phyloP scores from a whole-genome alignment of 257 asterid species.

The Schizonepeta tenuifolia region DNA sequence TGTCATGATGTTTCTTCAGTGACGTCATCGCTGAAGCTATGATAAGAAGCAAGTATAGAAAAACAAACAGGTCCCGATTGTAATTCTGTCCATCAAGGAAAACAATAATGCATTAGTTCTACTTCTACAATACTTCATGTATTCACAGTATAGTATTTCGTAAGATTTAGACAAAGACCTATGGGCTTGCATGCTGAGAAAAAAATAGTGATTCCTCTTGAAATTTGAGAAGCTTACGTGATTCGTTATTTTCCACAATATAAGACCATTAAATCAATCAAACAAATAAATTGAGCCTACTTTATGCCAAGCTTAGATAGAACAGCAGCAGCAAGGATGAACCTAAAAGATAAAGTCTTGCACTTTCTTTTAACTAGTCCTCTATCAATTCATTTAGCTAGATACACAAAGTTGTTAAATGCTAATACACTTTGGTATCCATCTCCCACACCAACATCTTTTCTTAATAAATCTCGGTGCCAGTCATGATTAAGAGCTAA shows the following conservation, averaged over 20 bases:
- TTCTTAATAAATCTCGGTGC: neutral
- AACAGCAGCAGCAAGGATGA: constrained; percentile 21
- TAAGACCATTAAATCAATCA: neutral
- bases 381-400: constrained; percentile 9
- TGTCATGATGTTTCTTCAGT: constrained; percentile 85
- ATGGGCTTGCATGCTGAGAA: constrained; percentile 11
- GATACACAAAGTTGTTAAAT: constrained; percentile 20
- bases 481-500: constrained; percentile 8
- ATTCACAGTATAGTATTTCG: constrained; percentile 13
- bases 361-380: constrained; percentile 1
- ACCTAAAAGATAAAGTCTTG: constrained; percentile 15
- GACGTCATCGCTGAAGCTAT: constrained; percentile 86
- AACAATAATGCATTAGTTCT: constrained; percentile 31
- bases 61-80: constrained; percentile 89
- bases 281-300: constrained; percentile 17
- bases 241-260: constrained; percentile 7
- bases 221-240: constrained; percentile 14
- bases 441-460: constrained; percentile 2
- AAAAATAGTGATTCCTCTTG: constrained; percentile 14
- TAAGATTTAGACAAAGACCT: neutral
- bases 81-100: constrained; percentile 68
- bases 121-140: constrained; percentile 23
- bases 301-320: constrained; percentile 15
- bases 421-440: neutral
- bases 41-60: constrained; percentile 79